Base-by-base conservation (phyloP, 352 stramenopile genomes). In the Phytophthora cactorum region DNA sequence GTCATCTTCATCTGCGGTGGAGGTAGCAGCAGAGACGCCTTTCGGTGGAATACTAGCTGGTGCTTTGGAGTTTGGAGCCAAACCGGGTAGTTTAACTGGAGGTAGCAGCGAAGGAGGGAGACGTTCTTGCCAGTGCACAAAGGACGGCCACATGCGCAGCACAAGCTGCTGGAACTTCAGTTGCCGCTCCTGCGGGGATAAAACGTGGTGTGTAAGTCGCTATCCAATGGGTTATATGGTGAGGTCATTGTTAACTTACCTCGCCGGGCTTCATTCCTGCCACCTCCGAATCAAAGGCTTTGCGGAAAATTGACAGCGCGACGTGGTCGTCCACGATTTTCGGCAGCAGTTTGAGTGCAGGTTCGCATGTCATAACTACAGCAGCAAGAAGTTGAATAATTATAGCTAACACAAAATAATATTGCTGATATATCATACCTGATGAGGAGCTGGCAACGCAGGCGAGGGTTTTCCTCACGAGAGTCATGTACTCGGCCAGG, bases 71-170 rank as follows among this genome's bases (percentile, higher is more conserved):
- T 52, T 52, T 44, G 49, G 61, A 44, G 34, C 4, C 11, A 49
- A 27, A 9, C 39, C 55, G 10, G 54, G 36, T n/a, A 65, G n/a
- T 39, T 63, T 63, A 10, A 55, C 36, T 8, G 36, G 51, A 43
- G 74, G 44, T 8, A 90, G 25, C 12, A 87, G 31, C 5, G 79
- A 76, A 5, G 67, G 52, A 9, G 83, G 81, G 0, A 91, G 60
- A 17, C 49, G 38, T 3, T 84, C 79, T 17, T 75, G 70, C 61
- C 82, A 84, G 1, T 86, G 68, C 36, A 91, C 68, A 49, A 91
- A 90, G 8, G 81, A 84, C 3, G 86, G 82, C 86, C 86, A 94
- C 82, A 94, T 91, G 10, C 86, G 82, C 27, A 94, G 60, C 45
- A 92, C 82, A 22, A 94, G 72, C 44, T 90, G 79, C 27, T 87